Conservation (phyloP, 2,329 filamentous ascomycete genomes). For the Tolypocladium guangdongense region DNA sequence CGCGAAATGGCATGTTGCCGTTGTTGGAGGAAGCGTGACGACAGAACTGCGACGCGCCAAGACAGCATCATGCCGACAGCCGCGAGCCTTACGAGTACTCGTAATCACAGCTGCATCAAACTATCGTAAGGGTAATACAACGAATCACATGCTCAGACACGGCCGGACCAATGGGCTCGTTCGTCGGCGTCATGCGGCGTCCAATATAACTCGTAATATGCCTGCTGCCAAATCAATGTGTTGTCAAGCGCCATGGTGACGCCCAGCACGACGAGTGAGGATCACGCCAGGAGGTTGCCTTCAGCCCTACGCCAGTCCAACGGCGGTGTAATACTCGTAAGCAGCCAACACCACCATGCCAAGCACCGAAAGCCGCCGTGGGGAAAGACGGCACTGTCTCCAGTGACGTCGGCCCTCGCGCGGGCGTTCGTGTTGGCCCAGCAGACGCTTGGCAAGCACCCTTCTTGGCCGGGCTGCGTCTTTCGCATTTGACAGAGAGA, state of each 20-base stretch:
- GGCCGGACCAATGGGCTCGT: not conserved
- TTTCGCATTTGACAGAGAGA: not conserved
- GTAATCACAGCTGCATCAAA: not conserved
- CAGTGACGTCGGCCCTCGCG: not conserved
- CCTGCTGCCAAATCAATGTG: not conserved
- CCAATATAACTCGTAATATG: not conserved
- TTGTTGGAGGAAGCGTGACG: not conserved
- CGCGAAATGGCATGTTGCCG: not conserved
- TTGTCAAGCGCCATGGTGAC: not conserved
- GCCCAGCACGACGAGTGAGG: not conserved
- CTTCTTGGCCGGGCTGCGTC: not conserved
- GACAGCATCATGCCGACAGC: not conserved
- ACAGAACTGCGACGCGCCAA: not conserved
- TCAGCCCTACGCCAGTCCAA: not conserved
- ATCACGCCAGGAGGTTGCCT: not conserved
- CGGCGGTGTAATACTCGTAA: not conserved
- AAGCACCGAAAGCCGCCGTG: not conserved
- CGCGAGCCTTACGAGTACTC: too few species aligned
- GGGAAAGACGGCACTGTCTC: not conserved
- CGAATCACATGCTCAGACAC: not conserved
- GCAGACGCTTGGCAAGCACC: not conserved
- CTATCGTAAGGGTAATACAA: not conserved
- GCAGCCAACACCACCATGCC: not conserved
- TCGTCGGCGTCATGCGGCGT: not conserved
- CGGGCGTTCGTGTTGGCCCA: not conserved